Evolutionary conservation across 352 stramenopile species (phyloP), one percentile per base, ranked within the genome.

Genomic region (Lagenidium giganteum): DNA sequence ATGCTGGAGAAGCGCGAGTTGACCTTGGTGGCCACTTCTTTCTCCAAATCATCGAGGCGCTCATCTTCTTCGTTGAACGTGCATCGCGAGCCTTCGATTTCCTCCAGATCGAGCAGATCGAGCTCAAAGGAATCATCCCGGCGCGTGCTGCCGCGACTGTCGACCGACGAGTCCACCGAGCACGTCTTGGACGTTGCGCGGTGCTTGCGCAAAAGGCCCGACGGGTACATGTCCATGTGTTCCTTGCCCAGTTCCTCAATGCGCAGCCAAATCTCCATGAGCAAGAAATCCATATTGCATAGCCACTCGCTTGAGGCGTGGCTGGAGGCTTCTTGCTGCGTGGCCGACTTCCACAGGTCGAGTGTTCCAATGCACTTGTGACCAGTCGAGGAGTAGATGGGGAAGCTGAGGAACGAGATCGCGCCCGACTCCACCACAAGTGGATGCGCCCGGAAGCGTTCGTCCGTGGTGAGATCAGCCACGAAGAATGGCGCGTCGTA

Each of bases 401-500:
- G 80, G 30, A 92, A 64, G 33, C 72, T 88, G n/a, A 89, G 42
- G 38, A 86, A 65, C 17, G 70, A 83, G 22, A 76, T 53, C 9
- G 69, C 66, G 37, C 68, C 54, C 17, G 77, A 61, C 13, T 92
- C 80, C 0, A 70, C 77, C 31, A 69, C 61, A 3, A 92, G 55
- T 22, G 80, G 80, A 42, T 89, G 80, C 0, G 67, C 77, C 21
- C 62, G 70, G 44, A 92, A 79, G 7, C 80, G 80, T 7, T 59
- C 56, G 45, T 92, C 80, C 5, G 73, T 49, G 22, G 61, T 61
- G 33, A 85, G 59, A 26, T 89, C 70, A 0, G 63, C 34, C 20
- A 92, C 72, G 47, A 92, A 87, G 42, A 92, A 84, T 1, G 72
- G 61, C 1, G 61, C 41, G n/a, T 66, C 49, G 54, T 92, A 67